These are phyloP conservation scores for Lizonia empirigonia DNA, from an alignment of 2,329 filamentous ascomycete species.

Conservation along the genomic window DNA sequence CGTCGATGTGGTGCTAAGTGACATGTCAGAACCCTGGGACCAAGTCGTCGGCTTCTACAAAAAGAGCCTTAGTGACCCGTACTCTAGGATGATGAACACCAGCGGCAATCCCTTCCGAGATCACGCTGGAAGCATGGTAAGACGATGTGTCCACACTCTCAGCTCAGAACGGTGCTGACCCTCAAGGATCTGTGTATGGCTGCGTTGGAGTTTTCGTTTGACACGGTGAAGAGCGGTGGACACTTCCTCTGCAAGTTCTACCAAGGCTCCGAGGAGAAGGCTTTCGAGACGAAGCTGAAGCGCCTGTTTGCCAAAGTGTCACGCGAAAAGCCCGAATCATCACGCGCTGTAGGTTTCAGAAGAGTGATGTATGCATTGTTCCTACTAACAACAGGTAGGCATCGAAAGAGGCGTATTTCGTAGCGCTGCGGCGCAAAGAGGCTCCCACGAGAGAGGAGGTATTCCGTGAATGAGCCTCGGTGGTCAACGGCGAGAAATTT, in stretches of 20 bases:
- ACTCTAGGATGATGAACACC: constrained; percentile 99
- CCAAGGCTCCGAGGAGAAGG: constrained; percentile 84
- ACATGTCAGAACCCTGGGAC: constrained; percentile 98
- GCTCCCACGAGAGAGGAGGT: constrained; percentile 55
- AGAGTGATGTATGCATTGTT: not conserved
- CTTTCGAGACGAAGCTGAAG: constrained; percentile 74
- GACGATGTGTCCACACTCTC: constrained; percentile 32
- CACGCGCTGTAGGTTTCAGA: constrained; percentile 68
- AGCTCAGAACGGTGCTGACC: constrained; percentile 8
- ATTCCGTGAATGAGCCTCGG: constrained; percentile 38
- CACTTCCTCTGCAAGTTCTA: constrained; percentile 99
- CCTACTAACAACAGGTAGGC: constrained; percentile 58
- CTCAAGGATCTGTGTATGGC: constrained; percentile 86
- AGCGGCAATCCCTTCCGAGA: constrained; percentile 86
- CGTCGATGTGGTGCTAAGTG: constrained; percentile 93
- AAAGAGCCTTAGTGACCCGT: constrained; percentile 92
- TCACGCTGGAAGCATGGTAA: constrained; percentile 92
- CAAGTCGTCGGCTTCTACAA: constrained; percentile 78
- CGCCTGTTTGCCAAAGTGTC: constrained; percentile 79
- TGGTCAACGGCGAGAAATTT: too few species aligned
- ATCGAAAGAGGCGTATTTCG: constrained; percentile 85
- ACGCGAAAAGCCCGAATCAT: constrained; percentile 90
- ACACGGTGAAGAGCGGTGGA: constrained; percentile 80
- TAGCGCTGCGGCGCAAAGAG: constrained; percentile 73
- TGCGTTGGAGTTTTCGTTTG: constrained; percentile 82